Base-by-base conservation (phyloP, 2,329 filamentous ascomycete genomes). In the Hypoxylon sp. region DNA sequence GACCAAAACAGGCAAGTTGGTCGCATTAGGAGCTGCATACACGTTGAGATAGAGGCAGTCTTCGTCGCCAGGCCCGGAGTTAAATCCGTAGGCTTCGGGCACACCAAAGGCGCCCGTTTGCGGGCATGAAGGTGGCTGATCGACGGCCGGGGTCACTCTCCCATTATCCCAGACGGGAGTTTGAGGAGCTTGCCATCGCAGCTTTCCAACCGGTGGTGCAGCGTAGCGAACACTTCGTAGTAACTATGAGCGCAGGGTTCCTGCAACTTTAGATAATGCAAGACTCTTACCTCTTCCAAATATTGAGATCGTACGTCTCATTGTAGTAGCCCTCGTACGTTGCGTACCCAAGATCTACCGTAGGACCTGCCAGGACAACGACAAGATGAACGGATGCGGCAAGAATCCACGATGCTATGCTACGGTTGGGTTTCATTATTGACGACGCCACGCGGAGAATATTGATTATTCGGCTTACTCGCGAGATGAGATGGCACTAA, bases 1-100 rank as follows among this genome's bases (percentile, higher is more conserved):
- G 37, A 82, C 71, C 14, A 81, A 67, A 8, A 82, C 81, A 0
- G 81, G 81, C 8, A 82, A 71, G 11, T 73, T 67, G 5, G 74
- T 76, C 1, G 77, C 78, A 63, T 79, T 76, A n/a, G 70, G 70
- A 14, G 80, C 78, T 3, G 76, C 72, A 48, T 76, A 80, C 5
- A 81, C 75, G 46, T 75, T 81, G 29, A 83, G 73, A 51, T 69
- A 76, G 50, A 74, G 72, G 44, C 72, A 73, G 39, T 74, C 75
- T 65, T 76, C 75, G 48, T 75, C 53, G 10, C 74, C 75, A 19
- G 60, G 71, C 5, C 65, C 73, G 37, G 73, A 72, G 48, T 72
- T 74, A 58, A 78, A 78, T 3, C 76, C 74, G 46, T 76, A 78
- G 17, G 66, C 60, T 14, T 67, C 50, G 10, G 76, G 76, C 2